Evolutionary conservation across 768 basidiomycete genomes (phyloP).

Genomic region (Trametes maxima): DNA sequence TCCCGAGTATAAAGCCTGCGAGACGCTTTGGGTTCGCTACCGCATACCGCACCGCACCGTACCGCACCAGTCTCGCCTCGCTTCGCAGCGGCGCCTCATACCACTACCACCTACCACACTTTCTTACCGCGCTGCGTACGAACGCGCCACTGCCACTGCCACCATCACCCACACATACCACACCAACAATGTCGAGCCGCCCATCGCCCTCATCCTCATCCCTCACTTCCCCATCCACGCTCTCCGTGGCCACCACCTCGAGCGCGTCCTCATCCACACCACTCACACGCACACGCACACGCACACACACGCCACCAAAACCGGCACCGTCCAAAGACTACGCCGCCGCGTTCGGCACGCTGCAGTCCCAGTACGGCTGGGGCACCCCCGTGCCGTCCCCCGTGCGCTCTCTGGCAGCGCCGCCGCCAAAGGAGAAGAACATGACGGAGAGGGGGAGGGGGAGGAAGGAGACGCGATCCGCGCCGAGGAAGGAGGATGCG

Average conservation of each 20-base stretch:
- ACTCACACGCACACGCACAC: neutral
- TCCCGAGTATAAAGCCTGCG: too few species aligned
- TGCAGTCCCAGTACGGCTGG: conserved; percentile 23
- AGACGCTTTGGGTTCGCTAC: too few species aligned
- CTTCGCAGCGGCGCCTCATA: too few species aligned
- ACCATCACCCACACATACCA: neutral
- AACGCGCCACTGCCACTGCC: neutral
- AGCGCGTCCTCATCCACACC: conserved; percentile 11
- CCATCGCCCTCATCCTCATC: neutral
- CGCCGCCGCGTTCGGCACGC: conserved; percentile 10
- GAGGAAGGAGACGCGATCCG: neutral
- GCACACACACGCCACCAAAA: conserved; percentile 3
- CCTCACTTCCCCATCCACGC: conserved; percentile 7
- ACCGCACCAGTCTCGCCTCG: too few species aligned
- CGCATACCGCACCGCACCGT: too few species aligned
- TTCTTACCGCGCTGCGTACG: too few species aligned
- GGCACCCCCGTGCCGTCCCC: conserved; percentile 4
- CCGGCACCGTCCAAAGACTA: conserved; percentile 3
- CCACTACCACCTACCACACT: too few species aligned
- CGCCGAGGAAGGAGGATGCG: neutral
- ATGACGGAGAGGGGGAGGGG: neutral
- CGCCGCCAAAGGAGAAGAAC: conserved; percentile 9
- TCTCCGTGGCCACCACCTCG: conserved; percentile 17
- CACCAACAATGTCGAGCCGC: conserved; percentile 2
- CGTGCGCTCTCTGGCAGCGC: neutral